These are phyloP conservation scores for Colletotrichum shisoi DNA, from an alignment of 2,329 filamentous ascomycete species.

Conservation along the genomic window DNA sequence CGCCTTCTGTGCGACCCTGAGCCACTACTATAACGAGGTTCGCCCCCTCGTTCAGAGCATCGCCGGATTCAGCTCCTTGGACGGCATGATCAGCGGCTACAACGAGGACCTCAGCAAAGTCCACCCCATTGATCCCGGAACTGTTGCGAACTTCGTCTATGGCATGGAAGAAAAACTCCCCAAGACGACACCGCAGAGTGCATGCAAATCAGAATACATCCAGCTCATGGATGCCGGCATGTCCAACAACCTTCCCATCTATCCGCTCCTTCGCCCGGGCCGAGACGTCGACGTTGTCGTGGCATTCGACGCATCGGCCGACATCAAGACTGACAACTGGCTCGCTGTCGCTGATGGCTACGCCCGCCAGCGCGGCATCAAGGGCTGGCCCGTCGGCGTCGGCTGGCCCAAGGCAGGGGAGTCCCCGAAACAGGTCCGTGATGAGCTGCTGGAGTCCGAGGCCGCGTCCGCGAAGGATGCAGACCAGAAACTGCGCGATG, in stretches of 20 bases:
- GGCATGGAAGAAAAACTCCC: constrained; percentile 81
- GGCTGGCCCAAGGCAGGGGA: constrained; percentile 81
- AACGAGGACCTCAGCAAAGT: constrained; percentile 88
- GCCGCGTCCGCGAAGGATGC: constrained; percentile 67
- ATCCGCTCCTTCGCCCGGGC: constrained; percentile 87
- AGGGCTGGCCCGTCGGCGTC: constrained; percentile 93
- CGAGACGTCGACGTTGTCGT: constrained; percentile 88
- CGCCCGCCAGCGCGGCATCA: constrained; percentile 85
- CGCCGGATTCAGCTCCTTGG: constrained; percentile 77
- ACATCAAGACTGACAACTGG: constrained; percentile 95
- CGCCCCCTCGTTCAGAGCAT: constrained; percentile 80
- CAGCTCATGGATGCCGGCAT: constrained; percentile 97
- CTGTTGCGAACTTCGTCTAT: constrained; percentile 87
- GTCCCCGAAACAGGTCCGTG: constrained; percentile 65
- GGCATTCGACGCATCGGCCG: constrained; percentile 92
- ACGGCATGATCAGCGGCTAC: constrained; percentile 77
- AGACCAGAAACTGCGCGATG: constrained; percentile 68
- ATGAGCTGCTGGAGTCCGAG: constrained; percentile 74
- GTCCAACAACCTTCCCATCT: constrained; percentile 97
- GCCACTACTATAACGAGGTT: constrained; percentile 95
- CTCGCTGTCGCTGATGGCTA: constrained; percentile 93
- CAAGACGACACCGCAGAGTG: constrained; percentile 76
- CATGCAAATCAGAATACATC: constrained; percentile 75
- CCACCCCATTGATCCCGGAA: constrained; percentile 91
- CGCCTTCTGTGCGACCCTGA: constrained; percentile 93